phyloP scores from a whole-genome alignment of 148 eudicot species.

The Amaranthus hypochondriacus region DNA sequence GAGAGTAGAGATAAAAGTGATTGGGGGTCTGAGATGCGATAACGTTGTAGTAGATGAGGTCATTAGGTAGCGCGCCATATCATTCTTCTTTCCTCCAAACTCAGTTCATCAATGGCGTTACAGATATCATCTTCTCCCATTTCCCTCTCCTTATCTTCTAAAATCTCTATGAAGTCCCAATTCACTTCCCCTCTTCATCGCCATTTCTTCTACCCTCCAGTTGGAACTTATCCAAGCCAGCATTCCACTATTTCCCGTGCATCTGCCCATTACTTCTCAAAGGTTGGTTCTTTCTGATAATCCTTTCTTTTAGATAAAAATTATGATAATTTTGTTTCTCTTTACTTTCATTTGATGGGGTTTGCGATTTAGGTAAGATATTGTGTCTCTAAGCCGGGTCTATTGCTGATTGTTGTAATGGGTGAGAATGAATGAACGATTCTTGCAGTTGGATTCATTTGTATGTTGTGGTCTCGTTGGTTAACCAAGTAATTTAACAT shows the following conservation, averaged over 20 bases:
- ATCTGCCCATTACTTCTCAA: constrained; percentile 6
- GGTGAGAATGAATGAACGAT: background rate
- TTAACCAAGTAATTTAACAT: too few relatives aligned
- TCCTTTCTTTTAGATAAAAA: background rate
- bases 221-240: constrained; percentile 9
- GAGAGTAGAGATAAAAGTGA: background rate
- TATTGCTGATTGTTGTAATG: background rate
- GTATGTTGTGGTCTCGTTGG: too few relatives aligned
- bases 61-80: background rate
- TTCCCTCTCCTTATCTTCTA: constrained; percentile 9
- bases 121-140: constrained; percentile 26
- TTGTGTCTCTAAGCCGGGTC: too few relatives aligned
- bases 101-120: constrained; percentile 39
- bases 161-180: background rate
- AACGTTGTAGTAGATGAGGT: background rate
- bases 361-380: too few relatives aligned
- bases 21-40: background rate
- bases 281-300: constrained; percentile 19
- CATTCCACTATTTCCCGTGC: constrained; percentile 9
- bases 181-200: constrained; percentile 6
- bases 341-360: too few relatives aligned
- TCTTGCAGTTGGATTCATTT: too few relatives aligned
- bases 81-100: background rate
- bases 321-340: too few relatives aligned
- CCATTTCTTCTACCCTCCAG: constrained; percentile 8